These are phyloP conservation scores for Saccharomycopsis phalli DNA, from an alignment of 1,139 yeast species.

Conservation along the genomic window DNA sequence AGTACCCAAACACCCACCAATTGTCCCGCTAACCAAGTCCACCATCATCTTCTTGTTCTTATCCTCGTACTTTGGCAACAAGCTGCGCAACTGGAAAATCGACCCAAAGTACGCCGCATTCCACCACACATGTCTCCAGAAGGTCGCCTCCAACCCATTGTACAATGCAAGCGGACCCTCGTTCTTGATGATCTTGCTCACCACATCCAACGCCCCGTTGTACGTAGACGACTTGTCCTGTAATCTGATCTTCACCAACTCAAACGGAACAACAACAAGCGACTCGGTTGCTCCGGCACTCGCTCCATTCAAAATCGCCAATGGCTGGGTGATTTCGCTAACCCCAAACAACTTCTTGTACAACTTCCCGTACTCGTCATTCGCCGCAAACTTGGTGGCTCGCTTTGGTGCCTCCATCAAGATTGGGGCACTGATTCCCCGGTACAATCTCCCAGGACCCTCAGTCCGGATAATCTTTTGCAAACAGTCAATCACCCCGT, in stretches of 20 bases:
- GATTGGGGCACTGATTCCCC: conserved; percentile 93
- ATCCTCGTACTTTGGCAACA: conserved; percentile 71
- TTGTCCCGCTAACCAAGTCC: conserved; percentile 84
- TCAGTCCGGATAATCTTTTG: conserved; percentile 76
- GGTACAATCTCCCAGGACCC: conserved; percentile 75
- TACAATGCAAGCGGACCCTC: conserved; percentile 83
- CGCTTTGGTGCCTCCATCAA: conserved; percentile 99
- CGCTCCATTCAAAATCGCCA: conserved; percentile 84
- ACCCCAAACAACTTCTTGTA: conserved; percentile 70
- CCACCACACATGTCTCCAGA: conserved; percentile 97
- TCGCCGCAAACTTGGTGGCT: conserved; percentile 97
- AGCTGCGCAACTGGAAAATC: conserved; percentile 73
- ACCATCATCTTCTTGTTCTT: conserved; percentile 67
- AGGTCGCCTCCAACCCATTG: conserved; percentile 91
- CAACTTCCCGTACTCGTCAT: conserved; percentile 91
- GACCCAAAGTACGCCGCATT: conserved; percentile 97
- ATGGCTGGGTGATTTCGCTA: conserved; percentile 62
- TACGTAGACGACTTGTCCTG: conserved; percentile 82
- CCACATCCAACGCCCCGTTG: conserved; percentile 80
- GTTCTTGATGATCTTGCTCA: conserved; percentile 56
- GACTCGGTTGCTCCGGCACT: conserved; percentile 98
- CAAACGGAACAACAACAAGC: conserved; percentile 94
- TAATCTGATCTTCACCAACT: conserved; percentile 73
- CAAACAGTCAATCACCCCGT: conserved; percentile 78
- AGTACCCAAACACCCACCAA: conserved; percentile 97